Percentiles rank a stretch among this genome's conserved stretches.
These are phyloP conservation scores for Immersiporthe knoxdaviesiana DNA, from an alignment of 2,329 filamentous ascomycete species.

Conservation along the genomic window DNA sequence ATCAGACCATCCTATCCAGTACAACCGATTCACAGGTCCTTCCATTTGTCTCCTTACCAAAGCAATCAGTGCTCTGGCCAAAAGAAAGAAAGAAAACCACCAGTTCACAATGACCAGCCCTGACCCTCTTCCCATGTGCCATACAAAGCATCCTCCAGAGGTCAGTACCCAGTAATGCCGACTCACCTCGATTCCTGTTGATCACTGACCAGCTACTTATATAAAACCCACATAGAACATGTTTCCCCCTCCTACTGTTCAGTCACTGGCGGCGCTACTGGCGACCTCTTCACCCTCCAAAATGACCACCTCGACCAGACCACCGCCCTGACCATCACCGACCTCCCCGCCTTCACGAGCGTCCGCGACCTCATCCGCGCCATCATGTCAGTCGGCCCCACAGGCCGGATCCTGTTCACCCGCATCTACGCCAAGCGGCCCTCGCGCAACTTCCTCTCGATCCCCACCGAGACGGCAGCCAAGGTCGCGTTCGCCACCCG, in stretches of 20 bases:
- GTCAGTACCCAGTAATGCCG: no score
- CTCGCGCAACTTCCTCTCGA: not conserved
- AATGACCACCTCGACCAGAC: not conserved
- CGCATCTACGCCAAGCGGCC: not conserved
- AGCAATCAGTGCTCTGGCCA: not conserved
- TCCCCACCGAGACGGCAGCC: not conserved
- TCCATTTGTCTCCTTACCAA: not conserved
- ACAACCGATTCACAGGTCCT: no score
- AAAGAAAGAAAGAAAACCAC: not conserved
- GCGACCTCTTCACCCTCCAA: not conserved
- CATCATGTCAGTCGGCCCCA: constrained; percentile 17
- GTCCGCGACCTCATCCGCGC: constrained; percentile 17
- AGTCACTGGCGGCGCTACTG: not conserved
- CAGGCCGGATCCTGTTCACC: constrained; percentile 11
- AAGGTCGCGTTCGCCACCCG: not conserved
- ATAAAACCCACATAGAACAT: no score
- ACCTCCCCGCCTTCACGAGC: not conserved
- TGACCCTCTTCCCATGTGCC: not conserved
- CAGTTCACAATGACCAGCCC: not conserved
- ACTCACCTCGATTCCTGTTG: no score
- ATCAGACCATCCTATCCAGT: no score
- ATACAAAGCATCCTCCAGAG: not conserved
- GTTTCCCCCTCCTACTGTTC: not conserved
- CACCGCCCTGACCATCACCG: not conserved
- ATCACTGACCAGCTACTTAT: not conserved